Base-by-base conservation (phyloP, 2,329 filamentous ascomycete genomes). In the Pseudogymnoascus sp. region DNA sequence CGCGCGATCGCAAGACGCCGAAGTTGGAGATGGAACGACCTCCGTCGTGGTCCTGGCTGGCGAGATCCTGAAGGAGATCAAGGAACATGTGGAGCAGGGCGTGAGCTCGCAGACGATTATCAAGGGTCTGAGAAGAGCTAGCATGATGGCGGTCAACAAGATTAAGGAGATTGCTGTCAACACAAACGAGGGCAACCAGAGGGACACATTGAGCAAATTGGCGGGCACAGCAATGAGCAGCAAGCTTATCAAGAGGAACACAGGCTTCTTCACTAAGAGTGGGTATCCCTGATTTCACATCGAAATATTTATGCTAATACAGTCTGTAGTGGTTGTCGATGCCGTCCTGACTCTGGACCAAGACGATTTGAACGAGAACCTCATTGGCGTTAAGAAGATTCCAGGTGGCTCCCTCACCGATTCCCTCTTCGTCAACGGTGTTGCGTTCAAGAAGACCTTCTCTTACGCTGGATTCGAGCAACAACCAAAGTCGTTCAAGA, bases 361-460 rank as follows among this genome's bases (percentile, higher is more conserved):
- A 77, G 90, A 96, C 67, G 93, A 97, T 74, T 84, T 99, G 64
- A 96, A 99, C 81, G 93, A 97, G 78, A 97, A 93, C 77, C 86
- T 97, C 72, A 99, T 99, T 73, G 95, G 95, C 66, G 86, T 97
- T 76, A 99, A 99, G 84, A 97, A 97, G 81, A 93, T 99, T 67
- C 93, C 92, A 40, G 95, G 95, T 73, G 95, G 95, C 76, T 96
- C 91, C 38, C 85, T 99, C 34, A 95, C 96, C 73, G 95, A 97
- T 67, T 97, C 93, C 2, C 85, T 96, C 42, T 97, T 97, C 78
- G 89, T 99, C 74, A 95, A 97, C 76, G 95, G 95, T 74, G 95
- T 99, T 66, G 93, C 95, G 37, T 99, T 99, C 84, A 97, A 97
- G 83, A 99, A 99, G 86, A 99, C 95, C 4, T 99, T 99, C 78